Conservation (phyloP, 2,329 filamentous ascomycete species). For the Paecilomyces dactylethromorphus region DNA sequence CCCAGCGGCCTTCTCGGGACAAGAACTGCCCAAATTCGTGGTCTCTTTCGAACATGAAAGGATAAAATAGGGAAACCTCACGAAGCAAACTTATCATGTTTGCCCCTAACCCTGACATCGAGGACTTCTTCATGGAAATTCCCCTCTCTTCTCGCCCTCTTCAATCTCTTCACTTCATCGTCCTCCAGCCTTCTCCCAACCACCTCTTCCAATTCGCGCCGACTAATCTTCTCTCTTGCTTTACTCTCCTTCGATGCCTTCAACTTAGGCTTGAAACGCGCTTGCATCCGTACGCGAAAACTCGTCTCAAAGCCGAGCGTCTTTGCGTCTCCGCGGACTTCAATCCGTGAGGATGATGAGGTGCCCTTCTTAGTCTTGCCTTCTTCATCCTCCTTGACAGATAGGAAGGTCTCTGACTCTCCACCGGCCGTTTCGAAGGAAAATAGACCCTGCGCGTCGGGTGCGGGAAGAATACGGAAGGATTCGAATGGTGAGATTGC, state of each 20-base stretch:
- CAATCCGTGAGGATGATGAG: constrained; percentile 47
- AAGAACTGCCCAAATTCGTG: not conserved
- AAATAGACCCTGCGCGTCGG: constrained; percentile 65
- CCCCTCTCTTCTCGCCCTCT: constrained; percentile 76
- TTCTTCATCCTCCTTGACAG: constrained; percentile 45
- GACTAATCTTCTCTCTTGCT: constrained; percentile 75
- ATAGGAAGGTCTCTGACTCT: constrained; percentile 63
- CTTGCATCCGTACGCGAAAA: constrained; percentile 85
- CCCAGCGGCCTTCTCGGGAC: too few species aligned
- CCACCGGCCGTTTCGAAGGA: constrained; percentile 58
- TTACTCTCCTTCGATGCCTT: constrained; percentile 77
- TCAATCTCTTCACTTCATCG: constrained; percentile 76
- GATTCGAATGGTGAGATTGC: constrained; percentile 80
- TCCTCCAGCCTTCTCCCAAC: constrained; percentile 72
- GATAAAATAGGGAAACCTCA: constrained; percentile 4
- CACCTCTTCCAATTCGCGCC: constrained; percentile 75
- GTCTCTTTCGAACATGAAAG: not conserved
- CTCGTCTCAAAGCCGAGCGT: constrained; percentile 62
- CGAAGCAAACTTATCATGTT: constrained; percentile 74
- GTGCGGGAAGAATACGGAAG: constrained; percentile 58
- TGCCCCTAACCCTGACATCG: constrained; percentile 82
- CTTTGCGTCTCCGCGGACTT: constrained; percentile 71
- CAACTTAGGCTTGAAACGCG: constrained; percentile 79
- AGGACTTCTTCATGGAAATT: constrained; percentile 83
- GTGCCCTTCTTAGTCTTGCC: constrained; percentile 17